Conservation (phyloP, 106 monocot genomes). For the Dendrobium catenatum region DNA sequence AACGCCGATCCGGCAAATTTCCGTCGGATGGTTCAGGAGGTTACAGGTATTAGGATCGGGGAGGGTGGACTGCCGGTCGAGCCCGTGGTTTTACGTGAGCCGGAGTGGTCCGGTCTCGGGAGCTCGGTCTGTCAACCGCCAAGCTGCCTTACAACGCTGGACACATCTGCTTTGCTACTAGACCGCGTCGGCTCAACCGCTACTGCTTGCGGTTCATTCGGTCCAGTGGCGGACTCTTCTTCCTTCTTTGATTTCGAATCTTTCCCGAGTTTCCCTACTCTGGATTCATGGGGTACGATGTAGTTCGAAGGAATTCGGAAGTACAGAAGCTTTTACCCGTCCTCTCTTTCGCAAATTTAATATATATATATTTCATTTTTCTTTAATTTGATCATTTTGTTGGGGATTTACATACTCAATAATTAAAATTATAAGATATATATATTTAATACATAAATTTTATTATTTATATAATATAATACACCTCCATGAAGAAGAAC, state of each 20-base stretch:
- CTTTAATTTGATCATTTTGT: no score
- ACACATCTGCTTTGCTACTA: constrained; percentile 26
- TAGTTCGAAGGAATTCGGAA: not conserved
- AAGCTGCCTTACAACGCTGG: constrained; percentile 28
- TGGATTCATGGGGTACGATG: constrained; percentile 42
- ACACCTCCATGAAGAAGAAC: no score
- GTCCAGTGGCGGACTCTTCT: not conserved
- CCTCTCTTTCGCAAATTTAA: no score
- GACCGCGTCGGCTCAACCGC: not conserved
- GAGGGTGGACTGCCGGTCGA: not conserved
- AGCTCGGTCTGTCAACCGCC: not conserved
- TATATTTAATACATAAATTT: no score
- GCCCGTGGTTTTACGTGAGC: constrained; percentile 11
- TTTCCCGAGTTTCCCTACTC: constrained; percentile 39
- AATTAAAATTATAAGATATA: no score
- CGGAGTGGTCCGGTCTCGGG: not conserved
- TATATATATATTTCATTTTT: no score
- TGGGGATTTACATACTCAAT: no score
- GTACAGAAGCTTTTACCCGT: no score
- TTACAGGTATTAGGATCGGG: constrained; percentile 38
- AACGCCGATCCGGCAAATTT: constrained; percentile 54
- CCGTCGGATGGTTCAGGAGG: constrained; percentile 68
- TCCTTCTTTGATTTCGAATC: constrained; percentile 24
- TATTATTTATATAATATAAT: no score
- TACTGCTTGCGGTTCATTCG: not conserved